Evolutionary conservation across 1,139 yeast genomes (phyloP).

Genomic region (Blastobotrys capitulatus): DNA sequence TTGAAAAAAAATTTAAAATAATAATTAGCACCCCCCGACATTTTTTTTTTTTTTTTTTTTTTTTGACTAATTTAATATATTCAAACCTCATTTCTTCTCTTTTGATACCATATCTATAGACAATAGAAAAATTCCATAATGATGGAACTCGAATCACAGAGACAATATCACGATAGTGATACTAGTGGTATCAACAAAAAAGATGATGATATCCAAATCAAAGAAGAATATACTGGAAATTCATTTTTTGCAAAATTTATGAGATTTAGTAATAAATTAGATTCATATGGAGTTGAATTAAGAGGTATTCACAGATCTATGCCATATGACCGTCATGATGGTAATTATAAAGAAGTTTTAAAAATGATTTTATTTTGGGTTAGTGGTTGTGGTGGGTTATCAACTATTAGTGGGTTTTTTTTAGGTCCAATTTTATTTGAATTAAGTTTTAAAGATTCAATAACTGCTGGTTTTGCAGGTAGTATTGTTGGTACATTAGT

Average conservation of each 20-base stretch:
- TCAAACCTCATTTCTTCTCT: too few relatives aligned
- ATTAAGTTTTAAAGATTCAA: slow-evolving; percentile 57
- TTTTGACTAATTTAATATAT: too few relatives aligned
- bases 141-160: not conserved
- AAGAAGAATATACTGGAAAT: slow-evolving; percentile 8
- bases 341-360: slow-evolving; percentile 44
- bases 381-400: slow-evolving; percentile 77
- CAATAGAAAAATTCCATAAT: too few relatives aligned
- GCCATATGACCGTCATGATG: slow-evolving; percentile 56
- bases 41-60: too few relatives aligned
- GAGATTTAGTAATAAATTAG: slow-evolving; percentile 35
- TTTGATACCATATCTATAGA: too few relatives aligned
- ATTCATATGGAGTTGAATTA: slow-evolving; percentile 60
- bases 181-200: not conserved
- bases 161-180: not conserved
- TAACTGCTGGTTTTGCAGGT: slow-evolving; percentile 58
- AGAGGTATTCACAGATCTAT: slow-evolving; percentile 76
- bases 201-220: not conserved
- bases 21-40: too few relatives aligned
- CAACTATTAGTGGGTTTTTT: slow-evolving; percentile 77
- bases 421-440: slow-evolving; percentile 68
- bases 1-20: too few relatives aligned
- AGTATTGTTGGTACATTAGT: slow-evolving; percentile 61
- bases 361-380: slow-evolving; percentile 74
- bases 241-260: slow-evolving; percentile 24